Evolutionary conservation across 495 filamentous ascomycete species (phyloP).

Genomic region (Geopyxis carbonaria): DNA sequence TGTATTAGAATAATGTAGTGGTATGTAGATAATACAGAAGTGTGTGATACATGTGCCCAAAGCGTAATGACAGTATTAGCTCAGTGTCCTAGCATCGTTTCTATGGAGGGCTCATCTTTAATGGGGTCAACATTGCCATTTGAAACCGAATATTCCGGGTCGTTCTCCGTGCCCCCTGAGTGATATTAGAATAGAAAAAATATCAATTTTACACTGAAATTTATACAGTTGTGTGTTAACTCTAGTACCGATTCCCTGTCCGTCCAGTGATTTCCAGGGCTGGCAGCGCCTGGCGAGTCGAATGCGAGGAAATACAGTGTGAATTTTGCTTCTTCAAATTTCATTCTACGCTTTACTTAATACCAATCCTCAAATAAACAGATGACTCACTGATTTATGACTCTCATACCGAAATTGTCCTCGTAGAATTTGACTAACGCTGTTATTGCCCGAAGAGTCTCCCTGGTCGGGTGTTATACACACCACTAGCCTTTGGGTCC

Average conservation of each 20-base stretch:
- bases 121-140: conserved; percentile 82
- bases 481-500: conserved; percentile 69
- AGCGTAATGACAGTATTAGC: conserved; percentile 38
- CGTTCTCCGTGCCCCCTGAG: conserved; percentile 64
- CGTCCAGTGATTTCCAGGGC: conserved; percentile 46
- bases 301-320: conserved; percentile 75
- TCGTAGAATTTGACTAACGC: conserved; percentile 82
- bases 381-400: conserved; percentile 56
- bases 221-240: conserved; percentile 68
- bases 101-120: conserved; percentile 15
- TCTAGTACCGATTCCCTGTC: conserved; percentile 83
- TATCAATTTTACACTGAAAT: neutral
- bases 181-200: too few species aligned
- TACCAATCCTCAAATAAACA: conserved; percentile 10
- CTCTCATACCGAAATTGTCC: conserved; percentile 70
- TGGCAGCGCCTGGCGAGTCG: conserved; percentile 45
- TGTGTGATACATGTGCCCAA: conserved; percentile 45
- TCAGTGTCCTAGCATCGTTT: neutral
- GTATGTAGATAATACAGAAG: neutral
- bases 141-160: conserved; percentile 61
- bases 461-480: conserved; percentile 5
- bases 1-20: conserved; percentile 2
- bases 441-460: neutral
- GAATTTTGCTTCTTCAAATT: conserved; percentile 63
- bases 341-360: conserved; percentile 7